A percentile compares a stretch with the other conserved stretches of the same genome.
phyloP scores from a whole-genome alignment of 2,329 filamentous ascomycete species.

The Calycina herbarum region DNA sequence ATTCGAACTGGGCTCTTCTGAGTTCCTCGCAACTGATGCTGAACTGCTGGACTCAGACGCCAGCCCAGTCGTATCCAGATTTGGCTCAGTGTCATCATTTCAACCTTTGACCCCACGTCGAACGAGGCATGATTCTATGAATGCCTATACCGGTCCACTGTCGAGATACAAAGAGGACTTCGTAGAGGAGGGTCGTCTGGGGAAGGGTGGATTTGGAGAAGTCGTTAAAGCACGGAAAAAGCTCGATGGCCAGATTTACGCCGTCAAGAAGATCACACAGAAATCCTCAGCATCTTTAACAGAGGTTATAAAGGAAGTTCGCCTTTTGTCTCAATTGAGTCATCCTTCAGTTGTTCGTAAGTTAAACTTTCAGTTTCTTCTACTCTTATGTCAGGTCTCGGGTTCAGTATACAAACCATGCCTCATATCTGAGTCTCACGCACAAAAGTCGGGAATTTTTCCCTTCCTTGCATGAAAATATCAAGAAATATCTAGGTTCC shows the following conservation, averaged over 20 bases:
- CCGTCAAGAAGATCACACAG: slow-evolving; percentile 93
- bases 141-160: slow-evolving; percentile 47
- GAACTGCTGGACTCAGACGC: slow-evolving; percentile 49
- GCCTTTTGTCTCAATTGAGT: slow-evolving; percentile 86
- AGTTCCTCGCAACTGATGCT: slow-evolving; percentile 66
- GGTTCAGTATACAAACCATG: background rate
- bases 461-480: background rate
- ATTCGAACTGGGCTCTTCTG: slow-evolving; percentile 68
- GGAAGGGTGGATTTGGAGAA: slow-evolving; percentile 93
- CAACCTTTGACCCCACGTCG: slow-evolving; percentile 47
- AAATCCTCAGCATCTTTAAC: slow-evolving; percentile 76
- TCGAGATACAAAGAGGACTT: slow-evolving; percentile 82
- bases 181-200: slow-evolving; percentile 82
- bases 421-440: background rate
- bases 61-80: slow-evolving; percentile 41
- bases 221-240: slow-evolving; percentile 95
- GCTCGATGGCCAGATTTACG: slow-evolving; percentile 89
- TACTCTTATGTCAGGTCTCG: background rate
- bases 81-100: slow-evolving; percentile 44
- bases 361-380: slow-evolving; percentile 18
- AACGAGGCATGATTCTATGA: slow-evolving; percentile 62
- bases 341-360: slow-evolving; percentile 65
- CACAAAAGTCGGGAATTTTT: background rate
- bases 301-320: slow-evolving; percentile 81
- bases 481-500: background rate